Evolutionary conservation across 352 stramenopile genomes (phyloP).

Genomic region (Phytophthora capsici): DNA sequence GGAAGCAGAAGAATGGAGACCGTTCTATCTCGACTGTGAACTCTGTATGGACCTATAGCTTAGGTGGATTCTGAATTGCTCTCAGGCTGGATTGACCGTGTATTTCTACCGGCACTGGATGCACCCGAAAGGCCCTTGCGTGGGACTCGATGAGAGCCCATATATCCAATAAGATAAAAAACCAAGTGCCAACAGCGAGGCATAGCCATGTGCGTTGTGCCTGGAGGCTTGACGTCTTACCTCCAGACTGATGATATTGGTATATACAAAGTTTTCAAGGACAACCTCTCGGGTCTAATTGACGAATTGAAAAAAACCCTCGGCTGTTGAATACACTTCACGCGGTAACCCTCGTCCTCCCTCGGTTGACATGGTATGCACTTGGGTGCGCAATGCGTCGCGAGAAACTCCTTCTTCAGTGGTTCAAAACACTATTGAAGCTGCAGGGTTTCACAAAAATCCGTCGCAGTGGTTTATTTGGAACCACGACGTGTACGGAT

Average conservation of each 20-base stretch:
- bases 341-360: slow-evolving; percentile 12
- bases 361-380: slow-evolving; percentile 10
- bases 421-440: too few species aligned
- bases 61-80: slow-evolving; percentile 5
- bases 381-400: slow-evolving; percentile 10
- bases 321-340: slow-evolving; percentile 12
- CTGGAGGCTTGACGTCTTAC: slow-evolving; percentile 5
- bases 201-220: slow-evolving; percentile 12
- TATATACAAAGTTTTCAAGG: slow-evolving; percentile 23
- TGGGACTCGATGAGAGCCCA: slow-evolving; percentile 12
- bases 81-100: slow-evolving; percentile 10
- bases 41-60: slow-evolving; percentile 2
- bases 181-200: slow-evolving; percentile 1
- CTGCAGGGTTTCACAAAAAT: slow-evolving; percentile 9
- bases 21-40: background rate
- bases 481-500: slow-evolving; percentile 9
- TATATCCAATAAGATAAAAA: slow-evolving; percentile 7
- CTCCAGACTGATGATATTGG: slow-evolving; percentile 8
- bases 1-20: background rate
- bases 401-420: too few species aligned
- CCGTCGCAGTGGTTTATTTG: slow-evolving; percentile 22
- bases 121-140: slow-evolving; percentile 8
- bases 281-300: slow-evolving; percentile 16
- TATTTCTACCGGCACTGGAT: background rate
- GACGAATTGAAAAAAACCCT: slow-evolving; percentile 23